Evolutionary conservation across 2,329 filamentous ascomycete species (phyloP).

Genomic region (Colletotrichum agaves): DNA sequence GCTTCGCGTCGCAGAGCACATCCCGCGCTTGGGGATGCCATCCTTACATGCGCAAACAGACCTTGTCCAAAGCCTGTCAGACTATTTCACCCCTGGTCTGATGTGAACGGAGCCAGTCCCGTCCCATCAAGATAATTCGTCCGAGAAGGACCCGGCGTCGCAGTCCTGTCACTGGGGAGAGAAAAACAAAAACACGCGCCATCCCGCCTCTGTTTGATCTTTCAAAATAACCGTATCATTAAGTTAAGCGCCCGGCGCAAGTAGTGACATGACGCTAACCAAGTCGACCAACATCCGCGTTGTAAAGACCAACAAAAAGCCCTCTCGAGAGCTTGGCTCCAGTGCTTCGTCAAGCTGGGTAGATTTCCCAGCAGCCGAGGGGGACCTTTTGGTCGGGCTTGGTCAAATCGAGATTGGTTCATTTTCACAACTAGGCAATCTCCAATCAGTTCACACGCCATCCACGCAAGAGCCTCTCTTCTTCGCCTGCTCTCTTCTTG

Average conservation of each 20-base stretch:
- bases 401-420: too few relatives aligned
- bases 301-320: conserved; percentile 1
- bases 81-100: neutral
- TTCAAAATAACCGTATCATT: conserved; percentile 23
- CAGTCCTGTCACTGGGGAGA: neutral
- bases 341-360: neutral
- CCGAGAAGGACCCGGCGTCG: conserved; percentile 6
- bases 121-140: conserved; percentile 12
- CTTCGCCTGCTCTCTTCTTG: neutral
- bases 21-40: conserved; percentile 12
- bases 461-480: too few relatives aligned
- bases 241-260: conserved; percentile 30
- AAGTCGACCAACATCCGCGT: neutral
- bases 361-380: too few relatives aligned
- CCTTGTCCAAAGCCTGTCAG: neutral
- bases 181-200: conserved; percentile 14
- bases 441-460: neutral
- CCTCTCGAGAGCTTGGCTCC: neutral
- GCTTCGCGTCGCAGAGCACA: conserved; percentile 18
- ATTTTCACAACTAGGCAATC: neutral
- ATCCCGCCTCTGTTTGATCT: conserved; percentile 15
- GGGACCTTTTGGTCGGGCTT: too few relatives aligned
- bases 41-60: conserved; percentile 4
- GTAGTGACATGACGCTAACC: conserved; percentile 25
- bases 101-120: neutral